Percentiles rank a stretch among this genome's conserved stretches.
Conservation (phyloP, 129 eudicot species). For the Artemisia argyi region DNA sequence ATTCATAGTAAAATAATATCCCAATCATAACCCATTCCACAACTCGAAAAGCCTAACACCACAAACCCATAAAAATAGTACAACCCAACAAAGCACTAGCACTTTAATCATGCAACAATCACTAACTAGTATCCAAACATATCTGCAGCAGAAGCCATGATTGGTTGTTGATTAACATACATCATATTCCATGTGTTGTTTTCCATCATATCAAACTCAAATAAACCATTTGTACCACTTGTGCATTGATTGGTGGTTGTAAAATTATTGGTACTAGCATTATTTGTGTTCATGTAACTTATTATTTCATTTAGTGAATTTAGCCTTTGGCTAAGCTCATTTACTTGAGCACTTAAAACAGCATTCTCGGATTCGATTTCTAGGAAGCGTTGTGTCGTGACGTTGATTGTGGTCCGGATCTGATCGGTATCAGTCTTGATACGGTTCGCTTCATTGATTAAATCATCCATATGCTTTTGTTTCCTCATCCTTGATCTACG, state of each 20-base stretch:
- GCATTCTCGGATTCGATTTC: constrained; percentile 76
- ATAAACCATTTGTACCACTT: constrained; percentile 21
- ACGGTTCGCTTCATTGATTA: constrained; percentile 42
- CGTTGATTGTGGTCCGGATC: constrained; percentile 41
- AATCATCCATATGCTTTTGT: constrained; percentile 71
- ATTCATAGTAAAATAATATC: neutral
- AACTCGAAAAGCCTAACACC: constrained; percentile 21
- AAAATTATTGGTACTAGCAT: neutral
- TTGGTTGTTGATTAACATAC: constrained; percentile 64
- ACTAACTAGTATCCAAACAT: constrained; percentile 52
- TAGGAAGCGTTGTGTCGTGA: constrained; percentile 46
- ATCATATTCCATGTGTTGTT: constrained; percentile 62
- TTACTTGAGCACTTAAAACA: constrained; percentile 73
- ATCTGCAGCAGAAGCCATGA: constrained; percentile 69
- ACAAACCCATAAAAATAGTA: neutral
- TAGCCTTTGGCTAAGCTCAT: constrained; percentile 66
- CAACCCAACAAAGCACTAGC: constrained; percentile 17
- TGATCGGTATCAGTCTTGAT: constrained; percentile 54
- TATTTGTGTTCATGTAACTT: constrained; percentile 40
- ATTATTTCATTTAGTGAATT: constrained; percentile 68
- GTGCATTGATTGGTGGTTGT: constrained; percentile 19
- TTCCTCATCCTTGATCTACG: constrained; percentile 78
- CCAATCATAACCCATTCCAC: constrained; percentile 20
- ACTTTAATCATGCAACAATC: neutral
- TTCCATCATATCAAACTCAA: constrained; percentile 38